phyloP scores from a whole-genome alignment of 2,329 filamentous ascomycete species.

The Zymoseptoria ardabiliae region DNA sequence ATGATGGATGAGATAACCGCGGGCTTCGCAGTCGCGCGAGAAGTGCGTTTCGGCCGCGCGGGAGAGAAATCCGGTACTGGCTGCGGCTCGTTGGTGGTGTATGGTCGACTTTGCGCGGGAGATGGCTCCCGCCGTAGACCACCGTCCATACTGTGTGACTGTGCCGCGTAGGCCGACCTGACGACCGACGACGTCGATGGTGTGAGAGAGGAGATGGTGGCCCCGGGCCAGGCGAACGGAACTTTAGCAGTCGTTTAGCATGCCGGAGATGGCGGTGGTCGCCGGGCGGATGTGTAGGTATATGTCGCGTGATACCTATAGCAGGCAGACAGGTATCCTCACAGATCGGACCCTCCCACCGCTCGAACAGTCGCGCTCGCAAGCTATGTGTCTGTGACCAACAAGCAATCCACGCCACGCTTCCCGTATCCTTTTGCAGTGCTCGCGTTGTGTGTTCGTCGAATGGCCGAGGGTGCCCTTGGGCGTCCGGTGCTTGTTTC shows the following conservation, averaged over 20 bases:
- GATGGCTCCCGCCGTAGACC: background rate
- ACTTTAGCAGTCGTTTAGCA: background rate
- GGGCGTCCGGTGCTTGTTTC: background rate
- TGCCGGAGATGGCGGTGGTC: background rate
- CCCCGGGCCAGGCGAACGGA: background rate
- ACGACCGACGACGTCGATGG: too few species aligned
- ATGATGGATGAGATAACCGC: conserved; percentile 62
- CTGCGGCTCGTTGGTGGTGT: too few species aligned
- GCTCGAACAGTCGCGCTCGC: background rate
- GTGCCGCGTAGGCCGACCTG: background rate
- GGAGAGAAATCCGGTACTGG: background rate
- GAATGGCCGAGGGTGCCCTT: background rate
- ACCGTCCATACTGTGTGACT: background rate
- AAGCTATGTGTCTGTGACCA: too few species aligned
- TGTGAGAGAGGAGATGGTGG: background rate
- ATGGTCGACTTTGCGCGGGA: background rate
- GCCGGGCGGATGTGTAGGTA: background rate
- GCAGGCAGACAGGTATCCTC: background rate
- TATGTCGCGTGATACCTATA: background rate
- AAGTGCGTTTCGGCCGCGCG: background rate
- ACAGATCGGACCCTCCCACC: background rate
- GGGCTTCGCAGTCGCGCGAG: conserved; percentile 45
- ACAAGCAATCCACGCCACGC: background rate
- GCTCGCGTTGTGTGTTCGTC: background rate
- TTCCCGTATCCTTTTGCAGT: background rate